Conservation (phyloP, 805 yeast species). For the Teunomyces tritomae region DNA sequence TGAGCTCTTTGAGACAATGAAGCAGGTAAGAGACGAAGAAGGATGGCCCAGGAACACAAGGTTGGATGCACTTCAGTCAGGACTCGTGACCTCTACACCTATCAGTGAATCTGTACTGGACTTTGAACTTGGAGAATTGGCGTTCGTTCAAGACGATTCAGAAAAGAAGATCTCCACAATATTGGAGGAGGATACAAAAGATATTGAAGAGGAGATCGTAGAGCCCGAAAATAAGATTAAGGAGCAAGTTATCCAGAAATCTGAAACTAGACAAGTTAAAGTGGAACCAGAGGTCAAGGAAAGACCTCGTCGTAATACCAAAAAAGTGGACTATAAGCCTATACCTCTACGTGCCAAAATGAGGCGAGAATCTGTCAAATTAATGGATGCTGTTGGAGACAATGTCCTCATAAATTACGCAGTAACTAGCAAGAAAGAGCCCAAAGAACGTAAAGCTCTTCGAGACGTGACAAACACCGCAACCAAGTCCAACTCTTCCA, state of each 20-base stretch:
- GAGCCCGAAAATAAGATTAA: background rate
- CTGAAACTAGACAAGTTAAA: background rate
- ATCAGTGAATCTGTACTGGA: conserved; percentile 5
- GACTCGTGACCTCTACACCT: conserved; percentile 21
- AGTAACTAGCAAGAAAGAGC: conserved; percentile 2
- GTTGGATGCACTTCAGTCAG: conserved; percentile 11
- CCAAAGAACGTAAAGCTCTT: conserved; percentile 3
- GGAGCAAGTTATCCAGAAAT: background rate
- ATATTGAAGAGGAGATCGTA: background rate
- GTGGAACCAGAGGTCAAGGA: background rate
- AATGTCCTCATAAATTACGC: conserved; percentile 18
- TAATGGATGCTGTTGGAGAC: conserved; percentile 58
- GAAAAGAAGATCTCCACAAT: conserved; percentile 2
- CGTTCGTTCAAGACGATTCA: background rate
- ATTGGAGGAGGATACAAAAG: background rate
- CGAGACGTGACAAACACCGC: conserved; percentile 4
- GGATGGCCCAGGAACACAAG: conserved; percentile 27
- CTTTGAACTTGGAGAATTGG: background rate
- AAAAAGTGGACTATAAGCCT: conserved; percentile 60
- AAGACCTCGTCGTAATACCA: conserved; percentile 51
- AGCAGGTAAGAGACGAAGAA: conserved; percentile 39
- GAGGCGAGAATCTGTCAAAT: conserved; percentile 60
- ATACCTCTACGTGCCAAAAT: conserved; percentile 67
- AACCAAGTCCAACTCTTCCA: conserved; percentile 1
- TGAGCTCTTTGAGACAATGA: conserved; percentile 44